A percentile compares a stretch with the other conserved stretches of the same genome.
Conservation (phyloP, 2,329 filamentous ascomycete genomes). For the Fusarium virguliforme region DNA sequence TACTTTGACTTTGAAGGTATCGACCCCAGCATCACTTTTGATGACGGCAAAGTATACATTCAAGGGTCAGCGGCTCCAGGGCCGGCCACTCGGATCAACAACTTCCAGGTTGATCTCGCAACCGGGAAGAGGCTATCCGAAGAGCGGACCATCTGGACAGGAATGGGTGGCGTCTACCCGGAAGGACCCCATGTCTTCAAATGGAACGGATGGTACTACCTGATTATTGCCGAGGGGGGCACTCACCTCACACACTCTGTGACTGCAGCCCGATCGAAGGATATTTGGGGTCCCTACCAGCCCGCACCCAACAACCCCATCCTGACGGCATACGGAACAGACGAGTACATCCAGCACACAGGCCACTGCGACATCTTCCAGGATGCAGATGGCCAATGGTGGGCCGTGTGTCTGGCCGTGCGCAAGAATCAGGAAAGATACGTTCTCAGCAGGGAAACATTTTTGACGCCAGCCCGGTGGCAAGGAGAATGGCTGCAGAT, state of each 20-base stretch:
- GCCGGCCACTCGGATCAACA: constrained; percentile 28
- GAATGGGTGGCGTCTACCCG: not conserved
- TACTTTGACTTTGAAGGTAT: constrained; percentile 50
- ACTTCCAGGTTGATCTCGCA: constrained; percentile 53
- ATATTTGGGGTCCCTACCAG: constrained; percentile 17
- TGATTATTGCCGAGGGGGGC: constrained; percentile 11
- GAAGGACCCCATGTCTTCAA: constrained; percentile 60
- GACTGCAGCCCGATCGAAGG: not conserved
- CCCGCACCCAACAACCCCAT: not conserved
- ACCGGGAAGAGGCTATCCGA: constrained; percentile 54
- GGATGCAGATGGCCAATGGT: constrained; percentile 5
- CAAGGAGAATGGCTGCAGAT: constrained; percentile 11
- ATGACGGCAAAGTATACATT: constrained; percentile 50
- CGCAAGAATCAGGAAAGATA: constrained; percentile 1
- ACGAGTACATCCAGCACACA: constrained; percentile 8
- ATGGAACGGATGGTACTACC: constrained; percentile 55
- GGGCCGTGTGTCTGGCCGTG: constrained; percentile 7
- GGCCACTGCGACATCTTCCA: constrained; percentile 17
- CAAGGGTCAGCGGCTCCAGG: constrained; percentile 39
- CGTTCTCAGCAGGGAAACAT: constrained; percentile 12
- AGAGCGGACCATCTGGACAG: constrained; percentile 29
- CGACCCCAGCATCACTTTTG: constrained; percentile 32
- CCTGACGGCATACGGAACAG: not conserved
- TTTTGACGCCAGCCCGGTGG: constrained; percentile 15
- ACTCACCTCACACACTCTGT: constrained; percentile 4